phyloP scores from a whole-genome alignment of 176 grass and related monocot genomes.

The Echinochloa phyllopogon region DNA sequence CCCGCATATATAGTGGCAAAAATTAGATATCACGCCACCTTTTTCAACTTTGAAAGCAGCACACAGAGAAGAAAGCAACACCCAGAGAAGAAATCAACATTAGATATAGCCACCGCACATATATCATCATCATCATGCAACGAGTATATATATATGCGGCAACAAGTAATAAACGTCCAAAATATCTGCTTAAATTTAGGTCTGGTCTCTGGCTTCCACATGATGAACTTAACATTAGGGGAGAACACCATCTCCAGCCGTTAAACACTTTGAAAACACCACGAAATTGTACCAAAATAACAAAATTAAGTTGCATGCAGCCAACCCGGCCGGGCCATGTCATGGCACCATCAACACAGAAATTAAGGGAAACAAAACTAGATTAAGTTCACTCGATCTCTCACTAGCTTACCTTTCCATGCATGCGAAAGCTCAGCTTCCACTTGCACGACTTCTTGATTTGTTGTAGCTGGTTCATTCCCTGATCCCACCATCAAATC shows the following conservation, averaged over 20 bases:
- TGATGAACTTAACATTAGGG: slow-evolving; percentile 30
- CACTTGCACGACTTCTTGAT: slow-evolving; percentile 11
- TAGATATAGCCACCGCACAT: slow-evolving; percentile 50
- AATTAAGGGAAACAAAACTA: slow-evolving; percentile 10
- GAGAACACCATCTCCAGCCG: neutral
- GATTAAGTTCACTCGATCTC: slow-evolving; percentile 2
- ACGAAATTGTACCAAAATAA: slow-evolving; percentile 5
- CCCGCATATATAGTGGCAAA: neutral
- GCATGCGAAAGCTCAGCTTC: neutral
- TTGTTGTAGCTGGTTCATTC: neutral
- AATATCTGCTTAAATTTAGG: slow-evolving; percentile 31
- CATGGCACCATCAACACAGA: neutral
- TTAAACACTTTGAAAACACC: neutral
- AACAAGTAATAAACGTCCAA: slow-evolving; percentile 45
- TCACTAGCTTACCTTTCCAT: slow-evolving; percentile 9
- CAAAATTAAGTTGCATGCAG: slow-evolving; percentile 27
- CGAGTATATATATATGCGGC: slow-evolving; percentile 8
- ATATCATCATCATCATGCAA: neutral
- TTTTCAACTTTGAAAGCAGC: slow-evolving; percentile 53
- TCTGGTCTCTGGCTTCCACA: slow-evolving; percentile 24
- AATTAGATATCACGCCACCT: too few relatives aligned
- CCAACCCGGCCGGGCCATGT: neutral
- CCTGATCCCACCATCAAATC: neutral
- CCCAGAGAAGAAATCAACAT: slow-evolving; percentile 64
- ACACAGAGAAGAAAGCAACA: neutral